Conservation (phyloP, 345 rosid genomes). For the Gossypium mustelinum region DNA sequence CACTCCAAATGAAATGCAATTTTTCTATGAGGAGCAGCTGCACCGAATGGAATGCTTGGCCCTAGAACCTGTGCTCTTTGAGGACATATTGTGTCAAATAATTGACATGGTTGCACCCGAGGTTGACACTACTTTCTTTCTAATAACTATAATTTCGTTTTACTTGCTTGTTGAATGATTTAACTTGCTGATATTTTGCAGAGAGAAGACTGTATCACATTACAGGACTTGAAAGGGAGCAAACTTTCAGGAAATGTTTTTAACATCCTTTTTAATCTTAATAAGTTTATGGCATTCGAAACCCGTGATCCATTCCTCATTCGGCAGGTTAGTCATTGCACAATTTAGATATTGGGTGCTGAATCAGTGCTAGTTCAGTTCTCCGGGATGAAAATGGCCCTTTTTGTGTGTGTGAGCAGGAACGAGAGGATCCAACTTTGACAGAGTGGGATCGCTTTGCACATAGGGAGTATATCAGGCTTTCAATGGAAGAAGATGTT, state of each 20-base stretch:
- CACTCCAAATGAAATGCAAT: slow-evolving; percentile 79
- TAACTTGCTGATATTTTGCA: slow-evolving; percentile 26
- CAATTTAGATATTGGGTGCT: background rate
- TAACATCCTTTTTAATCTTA: slow-evolving; percentile 81
- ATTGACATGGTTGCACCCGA: slow-evolving; percentile 83
- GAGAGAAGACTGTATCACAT: slow-evolving; percentile 63
- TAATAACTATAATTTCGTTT: background rate
- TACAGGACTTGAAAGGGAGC: slow-evolving; percentile 56
- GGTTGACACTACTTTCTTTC: slow-evolving; percentile 36
- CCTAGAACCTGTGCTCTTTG: slow-evolving; percentile 71
- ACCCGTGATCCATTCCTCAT: slow-evolving; percentile 73
- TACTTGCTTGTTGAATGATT: background rate
- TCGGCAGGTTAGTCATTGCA: slow-evolving; percentile 51
- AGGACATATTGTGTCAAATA: slow-evolving; percentile 82
- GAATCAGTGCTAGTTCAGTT: background rate
- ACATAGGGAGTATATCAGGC: slow-evolving; percentile 59
- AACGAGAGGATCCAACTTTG: slow-evolving; percentile 61
- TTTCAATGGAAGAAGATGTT: slow-evolving; percentile 81
- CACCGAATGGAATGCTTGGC: slow-evolving; percentile 86
- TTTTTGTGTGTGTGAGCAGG: slow-evolving; percentile 27
- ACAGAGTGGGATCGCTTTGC: slow-evolving; percentile 83
- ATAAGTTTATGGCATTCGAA: slow-evolving; percentile 80
- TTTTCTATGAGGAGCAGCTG: slow-evolving; percentile 84
- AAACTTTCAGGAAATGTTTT: slow-evolving; percentile 80
- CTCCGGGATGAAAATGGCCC: background rate